Evolutionary conservation across 2,329 filamentous ascomycete genomes (phyloP), one percentile per base, ranked within the genome.

Genomic region (Setomelanomma holmii): DNA sequence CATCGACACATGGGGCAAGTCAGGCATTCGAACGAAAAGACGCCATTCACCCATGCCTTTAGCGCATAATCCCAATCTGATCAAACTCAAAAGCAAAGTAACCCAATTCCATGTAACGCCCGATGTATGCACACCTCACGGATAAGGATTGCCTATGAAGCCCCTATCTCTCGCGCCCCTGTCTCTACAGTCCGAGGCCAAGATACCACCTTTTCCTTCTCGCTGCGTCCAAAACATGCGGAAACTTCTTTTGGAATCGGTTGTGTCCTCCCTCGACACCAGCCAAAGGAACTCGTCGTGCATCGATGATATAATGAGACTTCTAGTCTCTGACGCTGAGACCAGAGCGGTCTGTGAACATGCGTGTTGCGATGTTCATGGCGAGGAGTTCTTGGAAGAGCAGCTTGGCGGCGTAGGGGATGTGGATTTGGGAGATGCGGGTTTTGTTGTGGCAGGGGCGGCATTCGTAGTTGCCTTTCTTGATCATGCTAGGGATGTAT

Each of bases 371-470:
- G 75, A 99, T 98, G 76, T 98, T 98, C 95, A 99, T 99, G 43
- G 92, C 89, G 72, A 93, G 91, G 64, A 99, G 81, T 80, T 99
- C 95, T 80, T 99, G 95, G 88, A 99, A 99, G 44, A 99, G 86
- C 43, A 99, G 83, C 81, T 99, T 99, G 55, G 95, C 95, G 2
- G 95, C 95, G 73, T 99, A 99, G 0, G 95, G 95, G 61, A 99
- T 96, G 75, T 98, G 91, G 50, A 99, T 89, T 77, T 99, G 95
- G 4, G 93, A 95, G 75, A 99, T 98, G 80, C 91, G 92, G 59
- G 93, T 97, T 85, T 98, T 98, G 83, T 99, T 99, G 82, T 96
- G 95, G 85, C 95, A 99, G 27, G 95, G 91, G 49, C 95, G 86
- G 78, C 95, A 99, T 77, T 98, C 93, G 73, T 98, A 98, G 22